Base-by-base conservation (phyloP, 768 basidiomycete species). In the Tulasnella sp. region DNA sequence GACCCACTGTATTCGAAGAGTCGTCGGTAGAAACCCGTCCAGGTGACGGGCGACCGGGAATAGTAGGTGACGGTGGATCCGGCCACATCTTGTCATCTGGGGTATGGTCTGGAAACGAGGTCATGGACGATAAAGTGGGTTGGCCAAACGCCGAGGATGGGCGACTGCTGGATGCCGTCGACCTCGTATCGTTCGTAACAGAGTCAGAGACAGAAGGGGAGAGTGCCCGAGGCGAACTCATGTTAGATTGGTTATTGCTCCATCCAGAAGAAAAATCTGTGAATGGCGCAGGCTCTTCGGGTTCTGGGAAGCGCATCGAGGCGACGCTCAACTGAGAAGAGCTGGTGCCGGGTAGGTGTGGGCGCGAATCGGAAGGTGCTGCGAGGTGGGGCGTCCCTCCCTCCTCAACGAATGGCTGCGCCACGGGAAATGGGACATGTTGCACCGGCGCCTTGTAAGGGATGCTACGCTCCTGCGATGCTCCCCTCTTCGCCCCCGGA, bases 1-100 rank as follows among this genome's bases (percentile, higher is more conserved):
- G 51, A 27, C 11, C 21, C 4, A 32, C 32, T 38, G n/a, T n/a
- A 38, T 21, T 23, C 1, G 19, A 17, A 32, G 51, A 53, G 34
- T 38, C 34, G 34, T 15, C 15, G 5, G 34, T 38, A 15, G 34
- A 38, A 38, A 15, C 34, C 15, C 15, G 34, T 38, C 15, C 34
- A 5, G 50, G 44, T 17, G 69, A 66, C 21, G 70, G 72, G 34
- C 65, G 68, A 50, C 68, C 66, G 8, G 70, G 30, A 17, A 65
- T 30, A 7, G 61, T 61, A 32, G 42, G 51, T 54, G 66, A 56
- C 19, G 50, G 51, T 27, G 51, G 66, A 32, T 62, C 51, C n/a
- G 64, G 51, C 27, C 54, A 44, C 21, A 2, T 52, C 54, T 34
- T n/a, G 2, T 64, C 53, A 29, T 70, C 67, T n/a, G 48, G 27